Base-by-base conservation (phyloP, 371 early-diverging fungal genomes). In the Mucor indicus region DNA sequence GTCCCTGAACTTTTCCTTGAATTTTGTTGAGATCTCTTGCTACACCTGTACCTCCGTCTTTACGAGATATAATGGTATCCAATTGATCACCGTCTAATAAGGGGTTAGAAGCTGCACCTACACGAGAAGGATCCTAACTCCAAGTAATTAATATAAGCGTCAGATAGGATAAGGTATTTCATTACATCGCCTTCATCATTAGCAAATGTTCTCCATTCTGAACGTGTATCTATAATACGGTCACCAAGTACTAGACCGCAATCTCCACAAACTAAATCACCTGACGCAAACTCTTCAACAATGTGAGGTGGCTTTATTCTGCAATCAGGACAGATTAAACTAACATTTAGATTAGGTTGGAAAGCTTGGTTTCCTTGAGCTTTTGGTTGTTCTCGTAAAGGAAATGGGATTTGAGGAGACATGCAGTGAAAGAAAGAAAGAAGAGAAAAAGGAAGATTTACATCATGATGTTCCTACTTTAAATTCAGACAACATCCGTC, bases 151-250 rank as follows among this genome's bases (percentile, higher is more conserved):
- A 27, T 27, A 13, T 3, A 24, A 27, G n/a, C 3, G 19, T 31
- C 15, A 33, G n/a, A 39, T 30, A 48, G 6, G 31, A 37, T 1
- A 13, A 11, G 12, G 10, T 17, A 17, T 35, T 42, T 15, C 51
- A 62, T 55, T 72, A 72, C 73, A 64, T 93, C 95, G 38, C 90
- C 91, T 46, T 88, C 91, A 55, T 93, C 94, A 70, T 95, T 92
- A 33, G 90, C 85, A 77, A 99, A 99, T 6, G 96, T 97, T 56
- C 99, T 87, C 99, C 99, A 99, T 67, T 99, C 99, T 8, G 94
- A 91, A n/a, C 98, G 83, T 7, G 98, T 97, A 69, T 99, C 99
- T 49, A 99, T 95, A 50, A 99, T 93, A 40, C 98, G 81, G 66
- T 95, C 90, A 16, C 94, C 96, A 16, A 99, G 77, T 3, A 99